Conservation (phyloP, 1,284 basidiomycete genomes). For the Microbotryum violaceum region DNA sequence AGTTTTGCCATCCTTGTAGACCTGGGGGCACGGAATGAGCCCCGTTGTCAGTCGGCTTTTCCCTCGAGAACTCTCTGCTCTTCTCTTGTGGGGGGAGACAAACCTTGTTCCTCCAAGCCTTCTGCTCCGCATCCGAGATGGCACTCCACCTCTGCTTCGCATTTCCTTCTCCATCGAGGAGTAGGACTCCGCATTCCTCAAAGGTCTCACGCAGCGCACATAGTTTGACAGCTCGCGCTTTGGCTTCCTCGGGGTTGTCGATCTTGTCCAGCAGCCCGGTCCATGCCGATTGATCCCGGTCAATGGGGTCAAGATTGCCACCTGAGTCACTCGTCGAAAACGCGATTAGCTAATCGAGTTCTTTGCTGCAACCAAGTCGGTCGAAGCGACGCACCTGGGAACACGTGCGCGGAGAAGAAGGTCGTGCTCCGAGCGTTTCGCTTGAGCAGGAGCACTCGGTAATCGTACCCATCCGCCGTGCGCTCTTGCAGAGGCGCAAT, state of each 20-base stretch:
- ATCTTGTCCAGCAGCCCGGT: not conserved
- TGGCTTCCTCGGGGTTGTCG: not conserved
- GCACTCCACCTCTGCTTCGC: constrained; percentile 4
- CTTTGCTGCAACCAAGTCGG: no score
- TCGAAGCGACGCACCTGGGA: constrained; percentile 24
- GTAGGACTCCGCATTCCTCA: constrained; percentile 35
- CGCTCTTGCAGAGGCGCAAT: constrained; percentile 23
- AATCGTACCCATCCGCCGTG: constrained; percentile 30
- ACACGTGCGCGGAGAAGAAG: constrained; percentile 30
- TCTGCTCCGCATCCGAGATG: constrained; percentile 2
- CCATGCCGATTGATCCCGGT: constrained; percentile 7
- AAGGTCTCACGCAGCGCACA: constrained; percentile 36
- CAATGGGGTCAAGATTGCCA: constrained; percentile 30
- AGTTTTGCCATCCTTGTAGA: constrained; percentile 1
- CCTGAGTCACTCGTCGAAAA: constrained; percentile 9
- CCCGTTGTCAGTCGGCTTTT: not conserved
- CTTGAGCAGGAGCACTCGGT: constrained; percentile 29
- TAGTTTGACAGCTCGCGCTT: constrained; percentile 18
- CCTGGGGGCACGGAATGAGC: not conserved
- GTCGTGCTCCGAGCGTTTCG: constrained; percentile 16
- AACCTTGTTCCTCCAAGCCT: constrained; percentile 16
- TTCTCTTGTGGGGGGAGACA: not conserved
- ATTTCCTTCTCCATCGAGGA: constrained; percentile 4
- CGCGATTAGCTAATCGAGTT: not conserved
- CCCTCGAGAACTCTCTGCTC: not conserved